A percentile compares a stretch with the other conserved stretches of the same genome.
Evolutionary conservation across 2,329 filamentous ascomycete genomes (phyloP).

Genomic region (Trichophyton equinum): DNA sequence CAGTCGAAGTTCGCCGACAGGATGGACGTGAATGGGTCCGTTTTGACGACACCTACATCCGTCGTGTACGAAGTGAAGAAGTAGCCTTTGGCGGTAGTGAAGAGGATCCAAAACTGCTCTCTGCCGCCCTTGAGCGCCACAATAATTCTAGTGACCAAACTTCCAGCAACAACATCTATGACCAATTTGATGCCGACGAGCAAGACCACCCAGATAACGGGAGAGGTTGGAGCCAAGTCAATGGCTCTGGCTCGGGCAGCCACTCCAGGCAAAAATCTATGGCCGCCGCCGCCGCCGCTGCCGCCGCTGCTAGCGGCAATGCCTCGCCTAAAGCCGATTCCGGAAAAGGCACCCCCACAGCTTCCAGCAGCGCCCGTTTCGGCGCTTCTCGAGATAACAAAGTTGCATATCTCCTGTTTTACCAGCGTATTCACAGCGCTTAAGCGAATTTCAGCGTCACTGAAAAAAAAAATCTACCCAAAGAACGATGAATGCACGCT

Average conservation of each 20-base stretch:
- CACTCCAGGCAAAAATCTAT: conserved; percentile 58
- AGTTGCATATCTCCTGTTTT: conserved; percentile 93
- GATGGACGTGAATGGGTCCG: conserved; percentile 94
- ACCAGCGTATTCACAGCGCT: conserved; percentile 53
- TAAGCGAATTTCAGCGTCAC: background rate
- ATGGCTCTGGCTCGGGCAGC: conserved; percentile 39
- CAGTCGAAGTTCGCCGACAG: conserved; percentile 88
- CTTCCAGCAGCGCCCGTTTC: conserved; percentile 36
- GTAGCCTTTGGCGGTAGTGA: conserved; percentile 76
- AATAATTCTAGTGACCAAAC: conserved; percentile 47
- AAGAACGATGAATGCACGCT: background rate
- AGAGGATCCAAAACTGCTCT: conserved; percentile 59
- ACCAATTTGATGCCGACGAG: conserved; percentile 52
- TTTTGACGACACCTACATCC: conserved; percentile 84
- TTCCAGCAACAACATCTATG: conserved; percentile 55
- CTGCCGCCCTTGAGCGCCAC: conserved; percentile 53
- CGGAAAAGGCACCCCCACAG: conserved; percentile 41
- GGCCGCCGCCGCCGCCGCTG: conserved; percentile 19
- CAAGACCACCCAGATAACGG: conserved; percentile 53
- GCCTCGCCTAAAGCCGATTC: conserved; percentile 41
- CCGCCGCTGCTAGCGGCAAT: conserved; percentile 50
- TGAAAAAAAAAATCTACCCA: background rate
- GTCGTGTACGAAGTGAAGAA: conserved; percentile 72
- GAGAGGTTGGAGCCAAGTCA: conserved; percentile 72
- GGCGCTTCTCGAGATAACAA: conserved; percentile 70